A percentile compares a stretch with the other conserved stretches of the same genome.
Evolutionary conservation across 2,329 filamentous ascomycete species (phyloP).

Genomic region (Aspergillus ochraceoroseus): DNA sequence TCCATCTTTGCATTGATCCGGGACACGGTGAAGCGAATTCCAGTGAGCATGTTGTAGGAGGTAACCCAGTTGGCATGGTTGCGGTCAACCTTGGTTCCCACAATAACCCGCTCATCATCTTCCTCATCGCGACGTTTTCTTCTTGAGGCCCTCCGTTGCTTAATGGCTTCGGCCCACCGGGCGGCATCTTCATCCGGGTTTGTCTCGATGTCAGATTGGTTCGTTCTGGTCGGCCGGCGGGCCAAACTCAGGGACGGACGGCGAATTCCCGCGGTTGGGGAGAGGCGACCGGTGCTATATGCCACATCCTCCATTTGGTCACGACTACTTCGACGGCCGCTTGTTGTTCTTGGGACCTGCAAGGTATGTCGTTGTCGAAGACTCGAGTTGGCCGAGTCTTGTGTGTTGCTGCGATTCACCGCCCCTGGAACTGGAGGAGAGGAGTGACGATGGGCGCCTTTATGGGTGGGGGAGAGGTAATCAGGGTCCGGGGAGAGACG

Average conservation of each 20-base stretch:
- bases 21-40: conserved; percentile 94
- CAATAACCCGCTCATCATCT: conserved; percentile 81
- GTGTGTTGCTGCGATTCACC: conserved; percentile 49
- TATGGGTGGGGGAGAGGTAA: conserved; percentile 28
- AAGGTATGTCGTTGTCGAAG: conserved; percentile 81
- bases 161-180: conserved; percentile 87
- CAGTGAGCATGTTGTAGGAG: conserved; percentile 99
- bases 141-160: conserved; percentile 85
- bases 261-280: conserved; percentile 62
- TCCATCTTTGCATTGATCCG: conserved; percentile 96
- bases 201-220: conserved; percentile 79
- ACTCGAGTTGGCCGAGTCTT: conserved; percentile 53
- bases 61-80: conserved; percentile 96
- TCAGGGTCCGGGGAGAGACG: conserved; percentile 31
- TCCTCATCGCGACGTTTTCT: conserved; percentile 79
- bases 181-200: conserved; percentile 83
- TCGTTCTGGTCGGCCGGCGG: conserved; percentile 74
- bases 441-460: conserved; percentile 36
- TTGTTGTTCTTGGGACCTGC: conserved; percentile 69
- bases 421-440: conserved; percentile 53
- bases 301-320: conserved; percentile 64
- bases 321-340: conserved; percentile 58
- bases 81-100: conserved; percentile 96
- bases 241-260: conserved; percentile 78
- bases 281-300: conserved; percentile 71